phyloP scores from a whole-genome alignment of 495 filamentous ascomycete genomes.

The Aspergillus nidulans region DNA sequence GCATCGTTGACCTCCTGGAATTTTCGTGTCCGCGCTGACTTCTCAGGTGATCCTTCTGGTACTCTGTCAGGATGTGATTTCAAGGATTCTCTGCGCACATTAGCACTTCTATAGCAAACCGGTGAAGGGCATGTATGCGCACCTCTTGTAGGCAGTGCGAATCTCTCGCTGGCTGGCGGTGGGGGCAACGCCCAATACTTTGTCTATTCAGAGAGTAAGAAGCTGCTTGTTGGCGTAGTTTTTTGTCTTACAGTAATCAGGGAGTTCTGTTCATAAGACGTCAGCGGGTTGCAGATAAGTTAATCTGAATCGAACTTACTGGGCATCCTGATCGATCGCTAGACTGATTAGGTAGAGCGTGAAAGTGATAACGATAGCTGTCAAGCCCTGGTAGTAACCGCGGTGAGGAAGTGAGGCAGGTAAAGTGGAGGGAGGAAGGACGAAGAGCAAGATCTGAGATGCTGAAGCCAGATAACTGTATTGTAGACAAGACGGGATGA shows the following conservation, averaged over 20 bases:
- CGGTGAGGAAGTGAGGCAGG: no score
- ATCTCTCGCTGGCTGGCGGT: slow-evolving; percentile 79
- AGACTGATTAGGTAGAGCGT: no score
- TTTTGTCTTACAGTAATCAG: slow-evolving; percentile 30
- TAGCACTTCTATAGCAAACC: not conserved
- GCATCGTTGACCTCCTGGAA: slow-evolving; percentile 98
- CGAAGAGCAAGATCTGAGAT: not conserved
- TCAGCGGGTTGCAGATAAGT: not conserved
- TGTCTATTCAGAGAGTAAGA: slow-evolving; percentile 32
- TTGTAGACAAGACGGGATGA: slow-evolving; percentile 3
- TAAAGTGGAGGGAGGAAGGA: no score
- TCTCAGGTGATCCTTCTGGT: slow-evolving; percentile 76
- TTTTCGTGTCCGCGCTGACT: slow-evolving; percentile 72
- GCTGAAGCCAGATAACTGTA: not conserved
- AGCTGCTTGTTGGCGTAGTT: not conserved
- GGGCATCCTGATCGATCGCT: slow-evolving; percentile 2
- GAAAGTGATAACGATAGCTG: no score
- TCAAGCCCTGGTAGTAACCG: no score
- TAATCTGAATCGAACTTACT: slow-evolving; percentile 8
- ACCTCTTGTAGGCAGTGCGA: slow-evolving; percentile 93
- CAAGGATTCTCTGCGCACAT: slow-evolving; percentile 66
- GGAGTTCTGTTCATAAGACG: slow-evolving; percentile 17
- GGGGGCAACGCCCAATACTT: slow-evolving; percentile 67
- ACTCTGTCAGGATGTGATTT: slow-evolving; percentile 95
- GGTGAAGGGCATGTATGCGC: slow-evolving; percentile 7